Percentiles rank a stretch among this genome's conserved stretches.
Evolutionary conservation across 2,329 filamentous ascomycete species (phyloP).

Genomic region (Talaromyces albobiverticillius): DNA sequence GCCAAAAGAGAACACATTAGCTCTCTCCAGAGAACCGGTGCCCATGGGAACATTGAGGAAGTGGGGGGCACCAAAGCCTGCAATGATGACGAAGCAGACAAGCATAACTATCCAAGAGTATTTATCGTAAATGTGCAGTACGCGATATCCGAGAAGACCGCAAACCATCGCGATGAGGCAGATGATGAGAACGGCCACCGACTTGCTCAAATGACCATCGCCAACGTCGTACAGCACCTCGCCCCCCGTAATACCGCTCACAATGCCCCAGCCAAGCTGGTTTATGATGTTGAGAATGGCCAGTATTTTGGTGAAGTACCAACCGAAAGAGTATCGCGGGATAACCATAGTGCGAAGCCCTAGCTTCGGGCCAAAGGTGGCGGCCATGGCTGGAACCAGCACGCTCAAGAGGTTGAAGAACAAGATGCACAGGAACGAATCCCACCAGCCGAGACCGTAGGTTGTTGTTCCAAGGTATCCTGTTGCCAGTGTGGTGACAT

Average conservation of each 20-base stretch:
- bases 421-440: background rate
- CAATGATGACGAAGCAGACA: background rate
- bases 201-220: background rate
- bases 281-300: slow-evolving; percentile 1
- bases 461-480: background rate
- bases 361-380: background rate
- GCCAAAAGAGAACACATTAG: background rate
- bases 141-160: background rate
- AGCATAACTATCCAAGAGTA: slow-evolving; percentile 4
- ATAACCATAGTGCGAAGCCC: slow-evolving; percentile 2
- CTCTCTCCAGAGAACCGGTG: background rate
- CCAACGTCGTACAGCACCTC: background rate
- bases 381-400: background rate
- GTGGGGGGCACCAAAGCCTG: slow-evolving; percentile 1
- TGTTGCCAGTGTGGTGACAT: background rate
- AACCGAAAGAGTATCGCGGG: background rate
- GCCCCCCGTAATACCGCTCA: background rate
- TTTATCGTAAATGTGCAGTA: background rate
- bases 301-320: background rate
- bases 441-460: background rate
- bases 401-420: background rate
- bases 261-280: background rate
- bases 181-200: background rate
- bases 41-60: slow-evolving; percentile 1
- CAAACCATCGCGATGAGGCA: background rate